Conservation (phyloP, 176 grass and related monocot species). For the Melocanna baccifera region DNA sequence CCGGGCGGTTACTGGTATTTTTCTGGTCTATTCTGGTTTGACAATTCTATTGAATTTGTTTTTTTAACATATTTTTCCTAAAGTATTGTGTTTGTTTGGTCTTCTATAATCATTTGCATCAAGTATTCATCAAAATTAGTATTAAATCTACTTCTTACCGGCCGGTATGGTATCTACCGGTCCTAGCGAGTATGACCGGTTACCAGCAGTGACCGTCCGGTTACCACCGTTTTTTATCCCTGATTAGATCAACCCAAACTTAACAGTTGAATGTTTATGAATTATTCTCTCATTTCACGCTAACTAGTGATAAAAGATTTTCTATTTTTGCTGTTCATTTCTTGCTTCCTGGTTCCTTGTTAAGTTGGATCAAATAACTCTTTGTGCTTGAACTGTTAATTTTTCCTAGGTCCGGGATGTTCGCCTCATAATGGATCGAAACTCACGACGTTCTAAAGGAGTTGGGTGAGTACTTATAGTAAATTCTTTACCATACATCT, state of each 20-base stretch:
- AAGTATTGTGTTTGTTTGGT: too few relatives aligned
- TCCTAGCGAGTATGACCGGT: too few relatives aligned
- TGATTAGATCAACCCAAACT: background rate
- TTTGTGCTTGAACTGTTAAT: background rate
- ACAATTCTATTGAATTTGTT: too few relatives aligned
- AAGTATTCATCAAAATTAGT: too few relatives aligned
- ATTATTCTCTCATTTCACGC: background rate
- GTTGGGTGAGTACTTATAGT: conserved; percentile 71
- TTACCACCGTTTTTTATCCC: too few relatives aligned
- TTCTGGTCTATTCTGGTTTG: too few relatives aligned
- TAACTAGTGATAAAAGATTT: background rate
- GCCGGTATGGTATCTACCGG: too few relatives aligned
- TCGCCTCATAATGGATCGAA: conserved; percentile 95
- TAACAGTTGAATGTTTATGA: background rate
- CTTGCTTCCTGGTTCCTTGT: background rate
- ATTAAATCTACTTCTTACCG: too few relatives aligned
- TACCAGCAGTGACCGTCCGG: too few relatives aligned
- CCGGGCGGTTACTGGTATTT: too few relatives aligned
- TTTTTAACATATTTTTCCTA: too few relatives aligned
- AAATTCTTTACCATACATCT: background rate
- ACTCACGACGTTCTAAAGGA: conserved; percentile 96
- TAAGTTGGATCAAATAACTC: background rate
- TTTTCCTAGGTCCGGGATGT: conserved; percentile 90
- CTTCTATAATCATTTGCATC: too few relatives aligned
- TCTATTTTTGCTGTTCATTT: background rate